Percentiles rank a stretch among this genome's conserved stretches.
Conservation (phyloP, 2,329 filamentous ascomycete genomes). For the Diplodia corticola region DNA sequence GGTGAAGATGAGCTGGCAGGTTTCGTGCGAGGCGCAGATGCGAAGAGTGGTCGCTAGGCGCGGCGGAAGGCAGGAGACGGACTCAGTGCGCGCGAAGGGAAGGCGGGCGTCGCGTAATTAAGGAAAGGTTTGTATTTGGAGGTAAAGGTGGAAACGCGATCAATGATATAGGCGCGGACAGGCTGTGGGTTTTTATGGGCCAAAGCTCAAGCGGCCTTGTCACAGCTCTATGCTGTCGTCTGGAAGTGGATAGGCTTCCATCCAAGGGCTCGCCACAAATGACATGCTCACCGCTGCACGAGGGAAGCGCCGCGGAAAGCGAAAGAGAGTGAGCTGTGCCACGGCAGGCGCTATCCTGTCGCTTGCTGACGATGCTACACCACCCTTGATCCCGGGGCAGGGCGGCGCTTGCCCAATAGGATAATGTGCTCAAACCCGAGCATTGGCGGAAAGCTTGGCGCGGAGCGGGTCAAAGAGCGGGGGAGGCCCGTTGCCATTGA, state of each 20-base stretch:
- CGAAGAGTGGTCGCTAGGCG: neutral
- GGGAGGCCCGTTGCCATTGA: too few species aligned
- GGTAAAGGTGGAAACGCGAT: neutral
- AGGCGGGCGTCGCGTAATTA: neutral
- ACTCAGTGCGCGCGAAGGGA: neutral
- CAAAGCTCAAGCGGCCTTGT: neutral
- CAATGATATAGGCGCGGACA: neutral
- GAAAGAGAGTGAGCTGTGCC: neutral
- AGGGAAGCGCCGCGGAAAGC: neutral
- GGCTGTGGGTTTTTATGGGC: neutral
- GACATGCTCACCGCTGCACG: constrained; percentile 6
- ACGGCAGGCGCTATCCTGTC: neutral
- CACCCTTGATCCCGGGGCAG: neutral
- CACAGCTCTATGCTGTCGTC: too few species aligned
- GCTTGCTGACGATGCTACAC: neutral
- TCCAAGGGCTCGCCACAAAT: neutral
- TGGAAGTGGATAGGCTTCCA: neutral
- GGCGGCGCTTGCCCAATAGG: neutral
- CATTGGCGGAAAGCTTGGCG: constrained; percentile 14
- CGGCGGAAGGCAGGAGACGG: neutral
- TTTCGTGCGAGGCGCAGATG: neutral
- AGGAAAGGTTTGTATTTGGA: neutral
- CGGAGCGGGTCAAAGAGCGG: neutral
- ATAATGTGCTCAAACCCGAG: constrained; percentile 15
- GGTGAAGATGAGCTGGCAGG: too few species aligned